phyloP scores from a whole-genome alignment of 2,329 filamentous ascomycete genomes.

The Rutstroemia sp. region DNA sequence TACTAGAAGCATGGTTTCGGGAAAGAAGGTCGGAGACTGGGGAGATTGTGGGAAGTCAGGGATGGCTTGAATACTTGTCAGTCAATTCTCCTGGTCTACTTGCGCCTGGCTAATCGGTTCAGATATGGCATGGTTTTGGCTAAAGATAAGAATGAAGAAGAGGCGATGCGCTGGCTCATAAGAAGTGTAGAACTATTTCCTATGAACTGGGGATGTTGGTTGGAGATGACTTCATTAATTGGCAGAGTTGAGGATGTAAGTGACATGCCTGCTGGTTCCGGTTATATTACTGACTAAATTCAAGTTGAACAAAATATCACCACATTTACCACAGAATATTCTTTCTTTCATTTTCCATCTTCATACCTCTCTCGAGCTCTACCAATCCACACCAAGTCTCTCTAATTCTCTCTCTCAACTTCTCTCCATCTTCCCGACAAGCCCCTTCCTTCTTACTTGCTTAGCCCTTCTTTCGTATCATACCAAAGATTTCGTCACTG shows the following conservation, averaged over 20 bases:
- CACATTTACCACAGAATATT: slow-evolving; percentile 78
- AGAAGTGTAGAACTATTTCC: slow-evolving; percentile 82
- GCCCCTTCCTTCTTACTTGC: slow-evolving; percentile 85
- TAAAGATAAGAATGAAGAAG: slow-evolving; percentile 82
- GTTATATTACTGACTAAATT: slow-evolving; percentile 24
- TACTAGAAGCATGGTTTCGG: slow-evolving; percentile 74
- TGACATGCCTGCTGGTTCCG: slow-evolving; percentile 12
- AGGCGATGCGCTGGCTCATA: slow-evolving; percentile 81
- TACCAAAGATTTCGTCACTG: slow-evolving; percentile 68
- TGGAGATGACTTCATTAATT: slow-evolving; percentile 79
- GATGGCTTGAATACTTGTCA: slow-evolving; percentile 84
- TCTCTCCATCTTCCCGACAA: slow-evolving; percentile 76
- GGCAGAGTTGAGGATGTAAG: slow-evolving; percentile 73
- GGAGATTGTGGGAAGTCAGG: slow-evolving; percentile 60
- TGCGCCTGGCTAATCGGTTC: slow-evolving; percentile 13
- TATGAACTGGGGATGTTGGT: slow-evolving; percentile 97
- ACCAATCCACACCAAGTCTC: slow-evolving; percentile 71
- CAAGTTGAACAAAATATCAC: slow-evolving; percentile 64
- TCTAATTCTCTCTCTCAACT: slow-evolving; percentile 71
- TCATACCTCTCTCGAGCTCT: slow-evolving; percentile 84
- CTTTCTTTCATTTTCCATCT: slow-evolving; percentile 93
- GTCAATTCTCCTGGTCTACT: slow-evolving; percentile 20
- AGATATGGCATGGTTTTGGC: slow-evolving; percentile 83
- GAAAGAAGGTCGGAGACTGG: slow-evolving; percentile 53
- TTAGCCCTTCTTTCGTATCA: slow-evolving; percentile 85